Evolutionary conservation across 2,329 filamentous ascomycete species (phyloP).

Genomic region (Tolypocladium album): DNA sequence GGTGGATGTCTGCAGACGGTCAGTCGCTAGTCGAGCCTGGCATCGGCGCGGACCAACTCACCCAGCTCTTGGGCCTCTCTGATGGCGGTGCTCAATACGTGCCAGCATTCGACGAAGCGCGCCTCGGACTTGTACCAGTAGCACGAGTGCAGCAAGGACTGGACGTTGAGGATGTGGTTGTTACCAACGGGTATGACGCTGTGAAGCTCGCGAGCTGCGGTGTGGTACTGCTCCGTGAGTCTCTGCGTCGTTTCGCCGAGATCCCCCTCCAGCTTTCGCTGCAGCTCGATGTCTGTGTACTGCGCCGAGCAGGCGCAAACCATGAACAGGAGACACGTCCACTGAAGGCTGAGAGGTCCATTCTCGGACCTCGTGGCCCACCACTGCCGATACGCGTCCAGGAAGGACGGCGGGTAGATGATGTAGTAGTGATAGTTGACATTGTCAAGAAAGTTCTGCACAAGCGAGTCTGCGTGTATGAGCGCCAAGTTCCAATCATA

Average conservation of each 20-base stretch:
- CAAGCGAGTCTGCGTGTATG: slow-evolving; percentile 17
- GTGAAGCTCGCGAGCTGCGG: slow-evolving; percentile 19
- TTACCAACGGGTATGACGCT: slow-evolving; percentile 20
- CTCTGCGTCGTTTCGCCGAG: slow-evolving; percentile 16
- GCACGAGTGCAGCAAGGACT: slow-evolving; percentile 24
- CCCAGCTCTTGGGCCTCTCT: slow-evolving; percentile 24
- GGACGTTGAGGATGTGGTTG: slow-evolving; percentile 21
- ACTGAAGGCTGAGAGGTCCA: slow-evolving; percentile 21
- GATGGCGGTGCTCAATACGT: slow-evolving; percentile 22
- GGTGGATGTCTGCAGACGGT: slow-evolving; percentile 15
- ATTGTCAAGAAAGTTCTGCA: slow-evolving; percentile 25
- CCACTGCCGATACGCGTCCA: slow-evolving; percentile 25
- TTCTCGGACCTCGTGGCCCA: slow-evolving; percentile 18
- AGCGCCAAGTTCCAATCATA: neutral
- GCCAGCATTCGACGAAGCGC: slow-evolving; percentile 25
- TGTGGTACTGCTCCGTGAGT: slow-evolving; percentile 21
- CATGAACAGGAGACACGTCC: slow-evolving; percentile 26
- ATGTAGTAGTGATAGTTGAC: slow-evolving; percentile 29
- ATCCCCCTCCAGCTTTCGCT: slow-evolving; percentile 19
- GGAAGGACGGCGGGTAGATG: slow-evolving; percentile 22
- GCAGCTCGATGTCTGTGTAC: slow-evolving; percentile 18
- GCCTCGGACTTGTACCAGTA: slow-evolving; percentile 26
- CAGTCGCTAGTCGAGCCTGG: fast-evolving
- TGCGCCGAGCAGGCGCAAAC: slow-evolving; percentile 26
- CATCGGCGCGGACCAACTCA: slow-evolving; percentile 4